Evolutionary conservation across 441 rosid genomes (phyloP).

Genomic region (Iberis amara): DNA sequence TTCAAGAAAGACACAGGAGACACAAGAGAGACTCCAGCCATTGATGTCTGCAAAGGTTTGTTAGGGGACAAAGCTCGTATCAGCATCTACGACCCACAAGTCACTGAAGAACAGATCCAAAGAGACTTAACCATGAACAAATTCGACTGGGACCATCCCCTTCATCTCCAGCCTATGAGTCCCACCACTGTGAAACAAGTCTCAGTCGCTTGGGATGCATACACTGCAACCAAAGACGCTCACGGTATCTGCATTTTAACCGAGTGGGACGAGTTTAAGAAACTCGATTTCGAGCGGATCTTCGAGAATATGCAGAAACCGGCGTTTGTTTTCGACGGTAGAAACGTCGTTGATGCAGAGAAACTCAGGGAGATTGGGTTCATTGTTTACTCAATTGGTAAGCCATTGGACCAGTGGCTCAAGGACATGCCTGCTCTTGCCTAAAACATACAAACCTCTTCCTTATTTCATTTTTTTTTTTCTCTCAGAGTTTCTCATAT

Average conservation of each 20-base stretch:
- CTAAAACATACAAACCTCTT: slow-evolving; percentile 32
- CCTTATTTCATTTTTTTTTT: slow-evolving; percentile 16
- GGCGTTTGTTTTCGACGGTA: slow-evolving; percentile 81
- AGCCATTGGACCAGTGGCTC: slow-evolving; percentile 88
- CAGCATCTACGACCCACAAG: slow-evolving; percentile 96
- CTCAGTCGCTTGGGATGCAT: slow-evolving; percentile 68
- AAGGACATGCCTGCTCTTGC: slow-evolving; percentile 96
- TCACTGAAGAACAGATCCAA: slow-evolving; percentile 80
- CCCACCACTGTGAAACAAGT: slow-evolving; percentile 74
- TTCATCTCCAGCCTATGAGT: slow-evolving; percentile 53
- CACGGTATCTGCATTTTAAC: slow-evolving; percentile 87
- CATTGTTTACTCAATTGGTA: slow-evolving; percentile 91
- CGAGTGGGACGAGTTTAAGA: slow-evolving; percentile 95
- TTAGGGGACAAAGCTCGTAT: slow-evolving; percentile 81
- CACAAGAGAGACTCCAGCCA: slow-evolving; percentile 91
- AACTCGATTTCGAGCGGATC: slow-evolving; percentile 69
- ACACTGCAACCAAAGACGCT: slow-evolving; percentile 79
- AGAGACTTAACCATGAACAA: slow-evolving; percentile 89
- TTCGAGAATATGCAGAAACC: slow-evolving; percentile 90
- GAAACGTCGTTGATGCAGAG: slow-evolving; percentile 59
- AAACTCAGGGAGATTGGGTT: slow-evolving; percentile 83
- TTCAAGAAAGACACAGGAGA: slow-evolving; percentile 97
- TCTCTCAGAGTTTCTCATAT: slow-evolving; percentile 6
- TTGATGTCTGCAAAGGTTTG: slow-evolving; percentile 92
- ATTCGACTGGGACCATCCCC: slow-evolving; percentile 95